Evolutionary conservation across 768 basidiomycete species (phyloP).

Genomic region (Macrolepiota albuminosa): DNA sequence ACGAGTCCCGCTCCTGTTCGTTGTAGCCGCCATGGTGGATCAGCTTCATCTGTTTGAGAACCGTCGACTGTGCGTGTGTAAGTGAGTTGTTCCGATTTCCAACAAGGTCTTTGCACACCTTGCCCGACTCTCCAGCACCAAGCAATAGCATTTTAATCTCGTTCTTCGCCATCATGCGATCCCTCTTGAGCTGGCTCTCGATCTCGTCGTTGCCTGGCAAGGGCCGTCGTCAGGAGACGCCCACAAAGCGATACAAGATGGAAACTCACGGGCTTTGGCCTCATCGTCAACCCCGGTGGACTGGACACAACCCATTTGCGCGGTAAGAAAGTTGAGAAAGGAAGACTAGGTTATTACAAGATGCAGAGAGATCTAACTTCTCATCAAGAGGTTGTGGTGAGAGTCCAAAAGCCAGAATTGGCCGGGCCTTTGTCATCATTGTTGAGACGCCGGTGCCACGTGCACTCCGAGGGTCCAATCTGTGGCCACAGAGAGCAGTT

Average conservation of each 20-base stretch:
- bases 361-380: not conserved
- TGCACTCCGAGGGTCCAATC: not conserved
- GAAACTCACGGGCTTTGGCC: constrained; percentile 73
- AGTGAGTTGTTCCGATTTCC: not conserved
- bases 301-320: constrained; percentile 68
- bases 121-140: constrained; percentile 96
- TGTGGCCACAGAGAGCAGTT: too few relatives aligned
- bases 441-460: not conserved
- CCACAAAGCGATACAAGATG: not conserved
- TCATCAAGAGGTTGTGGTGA: not conserved
- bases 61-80: constrained; percentile 21
- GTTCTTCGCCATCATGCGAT: constrained; percentile 85
- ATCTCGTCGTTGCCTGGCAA: constrained; percentile 84
- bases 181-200: constrained; percentile 86
- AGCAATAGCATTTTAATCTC: constrained; percentile 96
- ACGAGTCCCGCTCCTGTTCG: constrained; percentile 77
- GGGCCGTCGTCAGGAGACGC: not conserved
- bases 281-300: constrained; percentile 69
- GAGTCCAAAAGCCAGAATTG: not conserved
- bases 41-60: constrained; percentile 88
- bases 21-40: constrained; percentile 85
- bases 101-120: constrained; percentile 41
- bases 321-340: not conserved
- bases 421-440: not conserved
- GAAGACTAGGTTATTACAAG: not conserved